Evolutionary conservation across 2,329 filamentous ascomycete species (phyloP), one percentile per base, ranked within the genome.

Genomic region (Corinectria fuckeliana): DNA sequence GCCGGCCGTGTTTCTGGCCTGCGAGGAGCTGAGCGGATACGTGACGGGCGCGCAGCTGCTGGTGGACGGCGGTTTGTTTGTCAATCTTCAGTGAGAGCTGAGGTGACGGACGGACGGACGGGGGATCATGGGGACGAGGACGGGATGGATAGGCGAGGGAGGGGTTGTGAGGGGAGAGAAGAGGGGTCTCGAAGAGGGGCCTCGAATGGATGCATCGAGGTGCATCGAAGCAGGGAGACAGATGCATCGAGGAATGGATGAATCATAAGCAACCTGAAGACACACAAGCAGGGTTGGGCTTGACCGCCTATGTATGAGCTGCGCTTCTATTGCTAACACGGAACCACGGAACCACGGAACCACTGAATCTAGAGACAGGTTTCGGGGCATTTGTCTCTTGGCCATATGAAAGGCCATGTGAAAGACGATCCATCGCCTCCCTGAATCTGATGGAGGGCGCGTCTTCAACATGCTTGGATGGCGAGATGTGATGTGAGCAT

Each of bases 51-150:
- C 92, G 14, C 91, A 95, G 76, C 72, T 97, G 66, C 75, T 97
- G 63, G 93, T 97, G 13, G 93, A 97, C 76, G 93, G 93, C 10
- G 93, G 93, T 0, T 75, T 94, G 62, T 97, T 95, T 81, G 93
- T 96, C 14, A 96, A 96, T 76, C 79, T 96, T 68, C 92, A 95
- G 76, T 94, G 77, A 73, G 47, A 62, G 10, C 3, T 18, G 56
- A 56, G 59, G 51, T 50, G 56, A 65, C 52, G 54, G 61, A 20
- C 49, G 63, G 62, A 62, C 61, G 53, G 51, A 48, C 34, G 57
- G 50, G 25, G 56, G 56, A 28, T n/a, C 53, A 50, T 52, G 54
- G 44, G 53, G 10, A 26, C 42, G 56, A 59, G 20, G 36, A 42
- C 11, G 18, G 7, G 28, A 13, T 49, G 50, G 58, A 44, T 56